Percentiles rank a stretch among this genome's conserved stretches.
These are phyloP conservation scores for Pyrenophora tritici-repentis DNA, from an alignment of 2,329 filamentous ascomycete species.

Conservation along the genomic window DNA sequence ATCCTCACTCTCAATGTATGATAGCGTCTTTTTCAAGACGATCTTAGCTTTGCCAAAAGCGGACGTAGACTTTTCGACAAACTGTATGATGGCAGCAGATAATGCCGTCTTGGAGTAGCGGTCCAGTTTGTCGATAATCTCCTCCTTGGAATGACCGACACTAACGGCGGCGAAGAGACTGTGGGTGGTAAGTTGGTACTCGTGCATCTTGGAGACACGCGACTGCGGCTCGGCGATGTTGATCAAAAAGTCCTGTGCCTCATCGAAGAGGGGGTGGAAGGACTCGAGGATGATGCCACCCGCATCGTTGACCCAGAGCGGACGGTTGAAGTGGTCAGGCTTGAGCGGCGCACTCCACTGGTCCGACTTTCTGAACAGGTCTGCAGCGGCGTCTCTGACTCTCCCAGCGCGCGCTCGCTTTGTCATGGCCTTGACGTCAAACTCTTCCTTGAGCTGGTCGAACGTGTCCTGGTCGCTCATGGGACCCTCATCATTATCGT, in stretches of 20 bases:
- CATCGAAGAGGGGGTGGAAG: conserved; percentile 83
- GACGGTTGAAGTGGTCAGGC: conserved; percentile 84
- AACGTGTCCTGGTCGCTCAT: conserved; percentile 55
- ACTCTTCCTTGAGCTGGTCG: conserved; percentile 51
- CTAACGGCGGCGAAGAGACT: conserved; percentile 95
- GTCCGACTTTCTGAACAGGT: conserved; percentile 67
- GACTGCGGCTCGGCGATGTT: conserved; percentile 94
- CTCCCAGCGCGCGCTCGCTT: conserved; percentile 33
- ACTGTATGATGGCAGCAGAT: conserved; percentile 77
- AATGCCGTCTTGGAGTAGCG: conserved; percentile 87
- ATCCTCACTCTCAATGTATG: conserved; percentile 91
- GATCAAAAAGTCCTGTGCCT: conserved; percentile 92
- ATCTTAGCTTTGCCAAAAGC: conserved; percentile 96
- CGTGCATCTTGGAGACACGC: conserved; percentile 86
- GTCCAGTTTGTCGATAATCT: conserved; percentile 89
- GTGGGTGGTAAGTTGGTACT: conserved; percentile 89
- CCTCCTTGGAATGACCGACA: conserved; percentile 84
- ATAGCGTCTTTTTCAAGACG: conserved; percentile 91
- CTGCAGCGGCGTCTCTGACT: conserved; percentile 58
- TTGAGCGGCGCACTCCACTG: conserved; percentile 84
- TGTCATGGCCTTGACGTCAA: conserved; percentile 43
- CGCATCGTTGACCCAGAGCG: conserved; percentile 89
- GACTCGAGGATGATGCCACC: conserved; percentile 92
- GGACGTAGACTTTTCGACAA: conserved; percentile 81
- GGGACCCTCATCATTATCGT: conserved; percentile 55